phyloP scores from a whole-genome alignment of 1,139 yeast genomes.

The Saccharomyces hybrid region DNA sequence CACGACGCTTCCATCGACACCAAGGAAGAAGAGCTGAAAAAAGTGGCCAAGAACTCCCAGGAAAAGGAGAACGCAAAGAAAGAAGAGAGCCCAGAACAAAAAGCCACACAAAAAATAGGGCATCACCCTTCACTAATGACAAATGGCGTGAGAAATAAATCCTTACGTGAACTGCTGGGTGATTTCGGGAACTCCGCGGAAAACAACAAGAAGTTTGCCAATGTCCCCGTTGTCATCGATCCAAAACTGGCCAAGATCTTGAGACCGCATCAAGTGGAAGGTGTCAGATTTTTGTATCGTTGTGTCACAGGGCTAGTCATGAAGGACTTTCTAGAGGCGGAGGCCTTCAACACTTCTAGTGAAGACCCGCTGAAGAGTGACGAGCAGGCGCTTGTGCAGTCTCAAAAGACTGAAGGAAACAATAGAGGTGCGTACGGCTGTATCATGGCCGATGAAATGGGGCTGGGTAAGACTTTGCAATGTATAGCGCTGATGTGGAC shows the following conservation, averaged over 20 bases:
- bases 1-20: conserved; percentile 19
- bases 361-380: conserved; percentile 2
- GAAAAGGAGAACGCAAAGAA: conserved; percentile 20
- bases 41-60: conserved; percentile 7
- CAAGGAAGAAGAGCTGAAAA: conserved; percentile 16
- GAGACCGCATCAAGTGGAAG: conserved; percentile 95
- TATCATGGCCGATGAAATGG: conserved; percentile 99
- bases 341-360: conserved; percentile 11
- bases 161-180: conserved; percentile 79
- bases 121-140: conserved; percentile 22
- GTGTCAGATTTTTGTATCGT: conserved; percentile 81
- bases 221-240: conserved; percentile 94
- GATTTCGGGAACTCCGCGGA: conserved; percentile 34
- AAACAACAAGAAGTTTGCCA: conserved; percentile 47
- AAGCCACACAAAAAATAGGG: conserved; percentile 4
- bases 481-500: conserved; percentile 95
- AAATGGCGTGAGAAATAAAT: conserved; percentile 43
- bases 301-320: conserved; percentile 80
- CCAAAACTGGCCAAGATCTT: conserved; percentile 77
- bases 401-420: conserved; percentile 1
- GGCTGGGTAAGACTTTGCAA: conserved; percentile 91
- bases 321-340: conserved; percentile 31
- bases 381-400: not conserved
- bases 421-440: conserved; percentile 90
- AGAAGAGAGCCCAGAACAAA: conserved; percentile 7